These are phyloP conservation scores for Rhodosporidiobolus sp. DNA, from an alignment of 768 basidiomycete species.

Conservation along the genomic window DNA sequence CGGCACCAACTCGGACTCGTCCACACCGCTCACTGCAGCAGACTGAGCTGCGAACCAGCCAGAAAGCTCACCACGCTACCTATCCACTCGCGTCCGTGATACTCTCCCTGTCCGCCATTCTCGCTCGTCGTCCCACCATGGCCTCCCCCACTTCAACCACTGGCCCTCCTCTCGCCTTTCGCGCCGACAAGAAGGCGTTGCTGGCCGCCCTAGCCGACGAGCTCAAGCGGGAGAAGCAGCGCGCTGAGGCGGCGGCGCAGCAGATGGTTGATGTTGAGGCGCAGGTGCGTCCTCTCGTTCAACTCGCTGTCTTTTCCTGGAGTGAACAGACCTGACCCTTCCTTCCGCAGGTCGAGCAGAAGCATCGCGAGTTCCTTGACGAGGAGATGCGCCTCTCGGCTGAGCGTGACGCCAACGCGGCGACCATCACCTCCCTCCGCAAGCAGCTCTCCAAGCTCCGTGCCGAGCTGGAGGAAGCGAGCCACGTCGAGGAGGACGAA, in stretches of 20 bases:
- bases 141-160: no score
- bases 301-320: no score
- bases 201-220: constrained; percentile 8
- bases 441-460: not conserved
- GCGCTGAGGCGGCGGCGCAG: not conserved
- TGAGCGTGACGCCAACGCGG: constrained; percentile 1
- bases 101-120: no score
- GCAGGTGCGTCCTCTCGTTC: not conserved
- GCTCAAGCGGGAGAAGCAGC: not conserved
- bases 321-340: not conserved
- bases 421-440: constrained; percentile 2
- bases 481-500: constrained; percentile 14
- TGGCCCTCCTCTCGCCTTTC: no score
- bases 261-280: constrained; percentile 6
- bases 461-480: constrained; percentile 5
- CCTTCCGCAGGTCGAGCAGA: constrained; percentile 11
- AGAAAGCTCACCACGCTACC: no score
- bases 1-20: no score
- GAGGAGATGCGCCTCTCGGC: constrained; percentile 2
- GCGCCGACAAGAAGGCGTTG: constrained; percentile 2
- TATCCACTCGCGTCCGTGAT: no score
- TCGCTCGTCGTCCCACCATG: no score
- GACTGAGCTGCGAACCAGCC: no score
- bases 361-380: constrained; percentile 26
- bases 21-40: no score